Evolutionary conservation across 2,329 filamentous ascomycete genomes (phyloP), one percentile per base, ranked within the genome.

Genomic region (Pseudogymnoascus sp.): DNA sequence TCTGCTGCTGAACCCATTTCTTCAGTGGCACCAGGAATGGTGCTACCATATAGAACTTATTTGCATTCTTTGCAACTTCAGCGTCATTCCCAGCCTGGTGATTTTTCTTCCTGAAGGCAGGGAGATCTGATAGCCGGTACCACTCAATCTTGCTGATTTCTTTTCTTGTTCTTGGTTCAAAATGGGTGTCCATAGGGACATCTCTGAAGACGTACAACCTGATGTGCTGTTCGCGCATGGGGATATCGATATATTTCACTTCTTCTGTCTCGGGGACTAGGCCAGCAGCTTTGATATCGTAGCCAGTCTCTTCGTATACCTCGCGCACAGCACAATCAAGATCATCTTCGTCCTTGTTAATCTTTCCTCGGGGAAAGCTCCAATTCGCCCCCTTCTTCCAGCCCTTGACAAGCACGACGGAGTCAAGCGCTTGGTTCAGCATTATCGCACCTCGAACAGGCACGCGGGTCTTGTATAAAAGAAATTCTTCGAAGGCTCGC

Each of bases 1-100:
- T 88, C 75, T 96, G 90, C 65, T 88, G 84, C n/a, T 85, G 78
- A 54, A 97, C 91, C 92, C 92, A 97, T 72, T 90, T 91, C 74
- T 91, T 92, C 58, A 99, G 75, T 5, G 86, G 89, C 1, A 85
- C 85, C 61, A 97, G 79, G 71, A 99, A 99, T 0, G 93, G 92
- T 0, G 92, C 92, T 15, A 99, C 94, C 90, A 97, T 97, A 75
- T 97, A 99, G 73, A 97, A 97, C 71, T 93, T 97, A 73, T 90
- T 92, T 40, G 86, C 85, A 67, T 88, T 90, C 2, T 80, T 75
- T 11, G 77, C 76, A 10, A 84, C 75, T 36, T 81, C 79, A 11
- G 77, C 78, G 35, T 73, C 73, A 11, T 74, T 76, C 59, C 87
- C 81, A 50, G 84, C 81, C n/a, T 85, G 81, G 61, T 84, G 80